Conservation (phyloP, 2,329 filamentous ascomycete species). For the Paecilomyces sp. region DNA sequence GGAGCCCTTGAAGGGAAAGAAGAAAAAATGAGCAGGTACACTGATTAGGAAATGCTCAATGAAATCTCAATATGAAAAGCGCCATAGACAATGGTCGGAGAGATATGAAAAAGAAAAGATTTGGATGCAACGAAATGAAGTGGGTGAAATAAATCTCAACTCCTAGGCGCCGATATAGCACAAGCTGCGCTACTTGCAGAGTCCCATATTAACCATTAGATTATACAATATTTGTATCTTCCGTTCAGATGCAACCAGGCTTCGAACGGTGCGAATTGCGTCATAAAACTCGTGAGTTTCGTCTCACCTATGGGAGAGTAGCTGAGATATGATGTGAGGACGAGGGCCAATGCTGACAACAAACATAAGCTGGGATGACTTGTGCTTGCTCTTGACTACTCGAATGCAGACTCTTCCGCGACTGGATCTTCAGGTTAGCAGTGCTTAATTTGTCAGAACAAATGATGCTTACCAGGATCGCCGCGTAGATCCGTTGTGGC, state of each 20-base stretch:
- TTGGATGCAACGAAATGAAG: too few relatives aligned
- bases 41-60: not conserved
- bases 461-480: constrained; percentile 13
- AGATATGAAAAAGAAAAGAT: not conserved
- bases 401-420: constrained; percentile 9
- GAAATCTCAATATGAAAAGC: not conserved
- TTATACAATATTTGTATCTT: constrained; percentile 20
- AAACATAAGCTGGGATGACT: not conserved
- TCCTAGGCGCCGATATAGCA: constrained; percentile 10
- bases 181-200: constrained; percentile 2
- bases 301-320: constrained; percentile 8
- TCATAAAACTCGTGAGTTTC: constrained; percentile 22
- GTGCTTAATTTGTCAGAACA: not conserved
- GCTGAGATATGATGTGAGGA: constrained; percentile 1
- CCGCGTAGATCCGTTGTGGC: constrained; percentile 15
- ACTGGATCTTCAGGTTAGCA: constrained; percentile 5
- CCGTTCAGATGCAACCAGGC: constrained; percentile 12
- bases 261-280: constrained; percentile 20
- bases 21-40: not conserved
- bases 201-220: constrained; percentile 27
- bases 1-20: not conserved
- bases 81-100: not conserved
- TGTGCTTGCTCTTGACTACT: constrained; percentile 2
- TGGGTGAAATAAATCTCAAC: not conserved
- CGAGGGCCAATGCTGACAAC: not conserved